Evolutionary conservation across 495 filamentous ascomycete genomes (phyloP), one percentile per base, ranked within the genome.

Genomic region (Penicillium herquei): DNA sequence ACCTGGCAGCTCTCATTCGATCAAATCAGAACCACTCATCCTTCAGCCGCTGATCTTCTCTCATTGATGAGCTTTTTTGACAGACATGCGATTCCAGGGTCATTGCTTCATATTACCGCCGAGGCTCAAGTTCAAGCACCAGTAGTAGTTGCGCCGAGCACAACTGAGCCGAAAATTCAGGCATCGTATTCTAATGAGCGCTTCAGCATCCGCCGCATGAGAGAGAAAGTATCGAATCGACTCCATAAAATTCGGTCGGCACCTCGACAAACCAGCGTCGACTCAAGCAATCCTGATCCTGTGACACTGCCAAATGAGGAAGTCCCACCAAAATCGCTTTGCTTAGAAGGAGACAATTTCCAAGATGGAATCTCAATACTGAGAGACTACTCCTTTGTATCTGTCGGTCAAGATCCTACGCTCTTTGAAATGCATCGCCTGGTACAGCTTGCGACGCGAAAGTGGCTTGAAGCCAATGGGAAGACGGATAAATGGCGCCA

Each of bases 341-440:
- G 21, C 64, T 64, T 64, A 39, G 16, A 14, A n/a, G 31, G 1
- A 5, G 1, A 49, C 7, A 35, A 12, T 12, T 14, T 49, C 4
- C 43, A 66, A 51, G 52, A 66, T 30, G 65, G 64, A 35, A 39
- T 69, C 0, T 37, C 39, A 3, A 39, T 51, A 11, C 42, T 72
- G 37, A 52, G 46, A 11, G 46, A 49, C 26, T 49, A 49, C 35
- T 49, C 31, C 1, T 10, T 49, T 2, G 56, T 72, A 30, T 58
- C 64, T 16, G 40, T 57, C 9, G 49, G 32, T 12, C 11, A 3
- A 9, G 52, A 56, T 18, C 34, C 30, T 13, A 16, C 18, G 46
- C 62, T 51, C 0, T 80, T 77, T 51, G 65, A 74, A 52, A 82
- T 81, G 70, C 71, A 82, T 62, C 14, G 51, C 45, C 66, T 82